Base-by-base conservation (phyloP, 2,329 filamentous ascomycete species). In the Venturia pyrina region DNA sequence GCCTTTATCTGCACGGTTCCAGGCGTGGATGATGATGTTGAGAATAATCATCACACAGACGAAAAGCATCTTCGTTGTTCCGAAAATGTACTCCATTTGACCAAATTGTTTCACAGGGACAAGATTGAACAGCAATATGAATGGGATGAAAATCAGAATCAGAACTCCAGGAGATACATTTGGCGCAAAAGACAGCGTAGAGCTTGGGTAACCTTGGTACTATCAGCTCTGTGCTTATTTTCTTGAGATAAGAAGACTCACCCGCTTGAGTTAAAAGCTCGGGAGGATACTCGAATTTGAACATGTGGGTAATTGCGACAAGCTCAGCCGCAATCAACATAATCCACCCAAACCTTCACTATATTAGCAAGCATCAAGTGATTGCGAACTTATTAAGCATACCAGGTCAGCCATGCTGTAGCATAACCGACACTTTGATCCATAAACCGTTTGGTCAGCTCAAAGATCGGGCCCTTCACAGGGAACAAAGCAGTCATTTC, bases 361-460 rank as follows among this genome's bases (percentile, higher is more conserved):
- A 3, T 15, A 13, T 43, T 41, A 43, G 34, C 10, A 41, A 10
- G 17, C 10, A 11, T 61, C 8, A n/a, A 5, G 19, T 28, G 28
- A 15, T n/a, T 10, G 19, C 13, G n/a, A 34, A 72, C 73, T 48
- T 48, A 11, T 72, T 5, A 10, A 37, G 10, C 67, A 43, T 75
- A 78, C 78, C 78, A 80, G 34, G 75, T 72, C 69, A 80, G 79
- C 79, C 79, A 81, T 1, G 77, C 78, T 19, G 75, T 75, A 1
- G 78, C 77, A 70, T 78, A 80, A 43, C 78, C 78, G 24, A 80
- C 73, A 37, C 76, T 76, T 70, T 78, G 74, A 68, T 78, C 76
- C 41, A 79, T 68, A 69, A 77, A 79, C 44, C 76, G 71, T 34
- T 74, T 70, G 37, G 74, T 73, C 66, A 78, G 78, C 66, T 77